Percentiles rank a stretch among this genome's conserved stretches.
These are phyloP conservation scores for Penicillium corylophilum DNA, from an alignment of 2,329 filamentous ascomycete genomes.

Conservation along the genomic window DNA sequence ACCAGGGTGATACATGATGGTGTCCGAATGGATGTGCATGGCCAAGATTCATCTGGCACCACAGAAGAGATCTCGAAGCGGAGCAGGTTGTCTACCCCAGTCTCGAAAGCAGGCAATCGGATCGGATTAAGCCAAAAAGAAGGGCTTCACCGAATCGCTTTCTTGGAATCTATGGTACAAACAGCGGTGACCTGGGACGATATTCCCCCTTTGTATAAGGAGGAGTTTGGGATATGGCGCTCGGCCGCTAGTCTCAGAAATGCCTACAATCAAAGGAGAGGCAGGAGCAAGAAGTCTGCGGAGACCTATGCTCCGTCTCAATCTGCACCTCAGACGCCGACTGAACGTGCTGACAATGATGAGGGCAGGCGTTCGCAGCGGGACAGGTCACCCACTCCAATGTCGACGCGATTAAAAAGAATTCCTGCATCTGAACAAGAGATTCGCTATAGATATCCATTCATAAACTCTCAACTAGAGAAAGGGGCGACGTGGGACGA, in stretches of 20 bases:
- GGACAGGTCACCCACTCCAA: background rate
- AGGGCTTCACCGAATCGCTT: background rate
- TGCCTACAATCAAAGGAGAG: background rate
- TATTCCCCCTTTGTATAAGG: background rate
- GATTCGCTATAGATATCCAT: background rate
- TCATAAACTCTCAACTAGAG: background rate
- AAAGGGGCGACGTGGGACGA: no score
- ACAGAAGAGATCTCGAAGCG: background rate
- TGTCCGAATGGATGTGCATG: background rate
- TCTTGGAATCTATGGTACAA: background rate
- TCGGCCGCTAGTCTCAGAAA: background rate
- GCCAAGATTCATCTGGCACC: background rate
- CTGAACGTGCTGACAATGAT: no score
- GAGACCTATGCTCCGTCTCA: no score
- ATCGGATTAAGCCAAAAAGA: background rate
- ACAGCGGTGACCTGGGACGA: background rate
- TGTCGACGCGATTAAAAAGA: background rate
- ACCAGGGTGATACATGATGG: background rate
- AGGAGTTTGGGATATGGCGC: background rate
- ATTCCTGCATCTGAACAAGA: background rate
- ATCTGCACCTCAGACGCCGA: no score
- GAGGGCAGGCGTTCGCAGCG: background rate
- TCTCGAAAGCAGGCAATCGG: background rate
- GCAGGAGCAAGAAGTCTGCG: background rate
- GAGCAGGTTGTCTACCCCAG: background rate